phyloP scores from a whole-genome alignment of 441 rosid genomes.

The Aquilaria agallochum region DNA sequence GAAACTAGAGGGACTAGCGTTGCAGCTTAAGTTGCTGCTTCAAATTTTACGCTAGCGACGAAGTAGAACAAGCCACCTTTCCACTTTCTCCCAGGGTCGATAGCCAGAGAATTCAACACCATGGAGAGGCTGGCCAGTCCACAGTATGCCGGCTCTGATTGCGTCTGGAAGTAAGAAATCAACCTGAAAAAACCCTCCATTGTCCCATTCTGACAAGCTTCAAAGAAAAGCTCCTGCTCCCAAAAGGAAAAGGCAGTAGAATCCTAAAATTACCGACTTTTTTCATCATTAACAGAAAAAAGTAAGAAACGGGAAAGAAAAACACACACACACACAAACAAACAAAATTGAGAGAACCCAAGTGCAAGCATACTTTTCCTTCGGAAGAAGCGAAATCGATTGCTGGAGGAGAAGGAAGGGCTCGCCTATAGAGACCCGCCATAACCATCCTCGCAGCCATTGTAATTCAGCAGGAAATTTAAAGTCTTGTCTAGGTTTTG shows the following conservation, averaged over 20 bases:
- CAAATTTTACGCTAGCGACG: too few relatives aligned
- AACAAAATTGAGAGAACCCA: neutral
- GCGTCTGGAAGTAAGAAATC: conserved; percentile 64
- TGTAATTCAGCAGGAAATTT: neutral
- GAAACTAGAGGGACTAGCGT: too few relatives aligned
- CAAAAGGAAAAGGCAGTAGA: conserved; percentile 7
- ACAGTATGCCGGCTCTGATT: conserved; percentile 73
- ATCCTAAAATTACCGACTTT: neutral
- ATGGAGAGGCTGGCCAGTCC: conserved; percentile 70
- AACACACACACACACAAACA: neutral
- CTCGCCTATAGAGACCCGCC: conserved; percentile 76
- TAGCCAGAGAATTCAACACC: conserved; percentile 70
- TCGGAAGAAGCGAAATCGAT: conserved; percentile 82
- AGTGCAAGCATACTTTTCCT: conserved; percentile 56
- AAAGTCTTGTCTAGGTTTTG: neutral
- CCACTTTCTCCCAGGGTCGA: conserved; percentile 64
- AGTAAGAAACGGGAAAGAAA: neutral
- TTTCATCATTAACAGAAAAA: neutral
- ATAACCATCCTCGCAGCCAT: conserved; percentile 41
- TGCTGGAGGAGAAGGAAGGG: conserved; percentile 86
- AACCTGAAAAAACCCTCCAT: conserved; percentile 72
- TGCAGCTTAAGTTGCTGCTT: too few relatives aligned
- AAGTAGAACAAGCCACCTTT: conserved; percentile 34
- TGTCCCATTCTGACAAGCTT: conserved; percentile 68
- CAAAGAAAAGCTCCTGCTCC: conserved; percentile 62